Conservation (phyloP, 139 green algal species). For the Auxenochlorella pyrenoidosa region DNA sequence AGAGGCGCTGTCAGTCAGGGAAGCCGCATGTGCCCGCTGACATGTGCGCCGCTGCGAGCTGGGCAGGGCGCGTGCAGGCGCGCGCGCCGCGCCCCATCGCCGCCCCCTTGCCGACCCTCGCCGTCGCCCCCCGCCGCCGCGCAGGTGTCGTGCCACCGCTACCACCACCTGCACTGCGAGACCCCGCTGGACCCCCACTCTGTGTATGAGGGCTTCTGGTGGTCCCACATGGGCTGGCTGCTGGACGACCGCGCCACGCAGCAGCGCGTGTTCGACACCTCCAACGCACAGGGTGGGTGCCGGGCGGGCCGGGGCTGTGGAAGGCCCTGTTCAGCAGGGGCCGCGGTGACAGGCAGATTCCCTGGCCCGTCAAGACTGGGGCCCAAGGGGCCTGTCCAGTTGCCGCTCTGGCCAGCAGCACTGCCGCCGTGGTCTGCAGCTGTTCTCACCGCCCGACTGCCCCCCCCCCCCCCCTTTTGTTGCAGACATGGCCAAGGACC, state of each 20-base stretch:
- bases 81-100: too few species aligned
- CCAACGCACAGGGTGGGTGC: conserved; percentile 68
- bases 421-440: background rate
- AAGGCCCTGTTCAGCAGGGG: too few species aligned
- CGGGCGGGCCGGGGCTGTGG: background rate
- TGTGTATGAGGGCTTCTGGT: conserved; percentile 99
- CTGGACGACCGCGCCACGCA: conserved; percentile 92
- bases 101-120: too few species aligned
- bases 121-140: too few species aligned
- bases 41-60: too few species aligned
- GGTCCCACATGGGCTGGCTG: conserved; percentile 97
- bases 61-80: too few species aligned
- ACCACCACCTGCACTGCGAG: conserved; percentile 98
- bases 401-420: background rate
- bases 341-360: too few species aligned
- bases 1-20: too few species aligned
- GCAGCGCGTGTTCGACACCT: conserved; percentile 76
- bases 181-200: conserved; percentile 98
- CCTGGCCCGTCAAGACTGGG: too few species aligned
- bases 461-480: background rate
- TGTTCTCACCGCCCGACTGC: too few species aligned
- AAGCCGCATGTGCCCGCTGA: too few species aligned
- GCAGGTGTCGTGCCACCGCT: conserved; percentile 81
- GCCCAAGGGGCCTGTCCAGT: too few species aligned
- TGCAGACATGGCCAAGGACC: conserved; percentile 86